Percentiles rank a stretch among this genome's conserved stretches.
Evolutionary conservation across 495 filamentous ascomycete genomes (phyloP).

Genomic region (Staphylotrichum tortipilum): DNA sequence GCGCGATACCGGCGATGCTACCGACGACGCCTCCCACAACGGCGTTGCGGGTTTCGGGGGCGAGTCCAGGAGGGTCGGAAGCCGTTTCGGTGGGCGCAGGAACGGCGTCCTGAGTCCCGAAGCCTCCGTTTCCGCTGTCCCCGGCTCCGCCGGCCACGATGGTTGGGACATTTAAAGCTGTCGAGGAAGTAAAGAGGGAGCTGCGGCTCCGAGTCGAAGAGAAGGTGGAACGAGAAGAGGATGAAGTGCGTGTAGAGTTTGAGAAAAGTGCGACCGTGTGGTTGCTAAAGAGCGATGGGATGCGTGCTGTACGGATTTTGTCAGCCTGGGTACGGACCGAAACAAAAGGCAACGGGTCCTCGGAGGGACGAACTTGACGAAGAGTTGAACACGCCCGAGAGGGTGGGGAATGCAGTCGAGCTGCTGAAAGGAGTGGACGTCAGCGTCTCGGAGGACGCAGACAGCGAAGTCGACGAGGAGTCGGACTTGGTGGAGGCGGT

Average conservation of each 20-base stretch:
- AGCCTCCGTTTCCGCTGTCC: background rate
- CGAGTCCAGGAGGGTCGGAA: conserved; percentile 15
- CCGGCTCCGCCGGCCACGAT: conserved; percentile 6
- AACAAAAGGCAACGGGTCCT: too few relatives aligned
- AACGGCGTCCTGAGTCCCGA: background rate
- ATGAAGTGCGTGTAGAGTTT: conserved; percentile 24
- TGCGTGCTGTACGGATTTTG: conserved; percentile 20
- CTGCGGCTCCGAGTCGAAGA: conserved; percentile 14
- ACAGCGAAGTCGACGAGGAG: conserved; percentile 6
- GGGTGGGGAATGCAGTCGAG: conserved; percentile 35
- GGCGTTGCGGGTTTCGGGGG: conserved; percentile 26
- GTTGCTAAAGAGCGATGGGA: conserved; percentile 33
- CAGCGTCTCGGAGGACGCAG: conserved; percentile 22
- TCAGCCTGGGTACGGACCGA: background rate
- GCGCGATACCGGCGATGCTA: conserved; percentile 52
- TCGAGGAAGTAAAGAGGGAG: conserved; percentile 13
- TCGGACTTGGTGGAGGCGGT: conserved; percentile 16
- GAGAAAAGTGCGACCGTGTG: conserved; percentile 23
- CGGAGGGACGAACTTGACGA: conserved; percentile 27
- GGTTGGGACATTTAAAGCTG: background rate
- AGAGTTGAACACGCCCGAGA: conserved; percentile 32
- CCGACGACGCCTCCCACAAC: conserved; percentile 61
- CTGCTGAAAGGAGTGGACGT: conserved; percentile 44
- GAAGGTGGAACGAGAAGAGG: conserved; percentile 18
- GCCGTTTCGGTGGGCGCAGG: conserved; percentile 2